phyloP scores from a whole-genome alignment of 2,329 filamentous ascomycete species.

The Colletotrichum sp. region DNA sequence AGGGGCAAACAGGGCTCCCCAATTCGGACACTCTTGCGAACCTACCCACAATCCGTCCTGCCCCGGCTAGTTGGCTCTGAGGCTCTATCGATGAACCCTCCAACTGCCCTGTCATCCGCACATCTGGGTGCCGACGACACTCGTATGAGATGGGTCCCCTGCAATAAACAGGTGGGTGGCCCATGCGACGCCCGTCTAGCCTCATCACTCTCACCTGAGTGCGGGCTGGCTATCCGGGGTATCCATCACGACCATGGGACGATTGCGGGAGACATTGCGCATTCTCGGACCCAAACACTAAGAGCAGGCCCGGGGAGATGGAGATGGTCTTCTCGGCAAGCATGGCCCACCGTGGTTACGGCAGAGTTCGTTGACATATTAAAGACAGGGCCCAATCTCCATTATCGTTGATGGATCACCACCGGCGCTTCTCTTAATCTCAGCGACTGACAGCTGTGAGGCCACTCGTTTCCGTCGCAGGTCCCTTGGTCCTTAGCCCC shows the following conservation, averaged over 20 bases:
- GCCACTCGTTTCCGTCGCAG: not conserved
- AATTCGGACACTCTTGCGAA: conserved; percentile 18
- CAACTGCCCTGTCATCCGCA: conserved; percentile 7
- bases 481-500: not conserved
- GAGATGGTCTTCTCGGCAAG: not conserved
- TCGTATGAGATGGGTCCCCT: conserved; percentile 1
- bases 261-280: not conserved
- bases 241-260: conserved; percentile 12
- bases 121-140: not conserved
- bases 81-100: conserved; percentile 4
- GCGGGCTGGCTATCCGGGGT: not conserved
- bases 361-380: conserved; percentile 18
- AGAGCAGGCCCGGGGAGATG: not conserved
- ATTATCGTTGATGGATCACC: not conserved
- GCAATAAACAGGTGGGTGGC: conserved; percentile 1
- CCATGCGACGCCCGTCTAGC: not conserved
- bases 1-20: conserved; percentile 1
- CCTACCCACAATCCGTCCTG: conserved; percentile 1
- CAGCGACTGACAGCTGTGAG: not conserved
- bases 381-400: conserved; percentile 5
- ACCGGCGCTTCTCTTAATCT: not conserved
- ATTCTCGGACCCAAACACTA: not conserved
- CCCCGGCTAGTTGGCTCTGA: not conserved
- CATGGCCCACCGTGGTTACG: not conserved
- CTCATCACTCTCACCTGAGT: not conserved